Evolutionary conservation across 1,139 yeast genomes (phyloP), one percentile per base, ranked within the genome.

Genomic region (Pneumocystis oryctolagi): DNA sequence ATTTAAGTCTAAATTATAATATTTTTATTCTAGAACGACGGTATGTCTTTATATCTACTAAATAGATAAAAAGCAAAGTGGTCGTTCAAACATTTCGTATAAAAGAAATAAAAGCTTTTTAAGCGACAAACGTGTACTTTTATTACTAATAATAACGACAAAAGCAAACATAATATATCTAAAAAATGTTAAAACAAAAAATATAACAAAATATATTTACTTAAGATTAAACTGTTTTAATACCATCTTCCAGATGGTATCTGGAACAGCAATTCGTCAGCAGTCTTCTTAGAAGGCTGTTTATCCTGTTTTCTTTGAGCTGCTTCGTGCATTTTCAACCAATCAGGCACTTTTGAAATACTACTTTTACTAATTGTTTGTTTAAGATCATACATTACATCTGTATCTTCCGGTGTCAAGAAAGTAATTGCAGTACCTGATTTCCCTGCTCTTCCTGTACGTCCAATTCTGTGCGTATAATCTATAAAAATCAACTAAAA

Each of bases 371-470:
- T 71, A 61, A 84, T 74, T 70, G 82, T 78, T 65, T 74, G 77
- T 67, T 78, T 79, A 68, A 87, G 74, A 61, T 81, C 84, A 60
- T 72, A 71, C 64, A 84, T 77, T 1, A 83, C 73, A 0, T 77
- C 82, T 2, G 74, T 71, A 70, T 88, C 92, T 30, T 80, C 80
- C 60, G 80, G 84, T 67, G 79, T 77, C 47, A 87, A 69, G 68
- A 88, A 87, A 0, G 97, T 85, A 35, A 83, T 76, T 16, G 96
- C 86, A 6, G 80, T 77, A 61, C 98, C 97, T 5, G 72, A 73
- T 62, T 82, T 82, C 0, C 97, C 97, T 0, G 97, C 97, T 71
- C 98, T 81, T 40, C 97, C 98, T 0, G 98, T 92, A 74, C 98
- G 83, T 62, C 98, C 98, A 63, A 92, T 87, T 71, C 97, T 79